Percentiles rank a stretch among this genome's conserved stretches.
Evolutionary conservation across 108 stramenopile genomes (phyloP).

Genomic region (Skeletonema grethae): DNA sequence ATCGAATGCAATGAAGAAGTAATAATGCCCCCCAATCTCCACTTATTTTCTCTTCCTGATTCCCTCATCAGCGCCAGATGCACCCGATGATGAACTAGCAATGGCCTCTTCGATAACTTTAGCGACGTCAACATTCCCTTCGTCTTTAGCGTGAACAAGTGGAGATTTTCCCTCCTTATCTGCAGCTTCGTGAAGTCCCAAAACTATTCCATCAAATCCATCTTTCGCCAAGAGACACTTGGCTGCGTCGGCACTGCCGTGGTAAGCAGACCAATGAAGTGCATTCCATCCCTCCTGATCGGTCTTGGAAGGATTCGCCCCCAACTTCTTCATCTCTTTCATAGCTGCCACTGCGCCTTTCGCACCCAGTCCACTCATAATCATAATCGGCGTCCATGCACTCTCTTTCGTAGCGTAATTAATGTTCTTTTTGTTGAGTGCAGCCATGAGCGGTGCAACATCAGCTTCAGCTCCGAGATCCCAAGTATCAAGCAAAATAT

Average conservation of each 20-base stretch:
- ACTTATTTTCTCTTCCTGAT: constrained; percentile 48
- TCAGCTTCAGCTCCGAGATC: constrained; percentile 83
- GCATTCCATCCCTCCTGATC: constrained; percentile 90
- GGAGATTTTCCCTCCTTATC: constrained; percentile 91
- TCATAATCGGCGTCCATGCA: constrained; percentile 89
- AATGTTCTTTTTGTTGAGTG: constrained; percentile 70
- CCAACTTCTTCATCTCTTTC: constrained; percentile 63
- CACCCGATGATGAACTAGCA: not conserved
- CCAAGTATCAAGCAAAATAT: constrained; percentile 86
- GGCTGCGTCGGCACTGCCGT: constrained; percentile 75
- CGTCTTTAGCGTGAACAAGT: constrained; percentile 66
- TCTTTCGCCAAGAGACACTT: constrained; percentile 50
- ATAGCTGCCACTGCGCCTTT: constrained; percentile 56
- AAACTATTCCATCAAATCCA: constrained; percentile 46
- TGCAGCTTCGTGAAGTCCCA: constrained; percentile 51
- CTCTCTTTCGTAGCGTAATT: constrained; percentile 76
- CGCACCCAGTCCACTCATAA: constrained; percentile 73
- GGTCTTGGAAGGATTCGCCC: constrained; percentile 69
- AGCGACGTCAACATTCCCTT: constrained; percentile 74
- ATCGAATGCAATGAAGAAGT: not conserved
- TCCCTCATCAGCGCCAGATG: constrained; percentile 26
- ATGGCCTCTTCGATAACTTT: constrained; percentile 61
- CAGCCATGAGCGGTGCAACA: constrained; percentile 59
- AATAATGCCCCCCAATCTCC: not conserved
- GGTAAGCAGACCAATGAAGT: constrained; percentile 86